Percentiles rank a stretch among this genome's conserved stretches.
These are phyloP conservation scores for Phytophthora citricola DNA, from an alignment of 352 stramenopile species.

Conservation along the genomic window DNA sequence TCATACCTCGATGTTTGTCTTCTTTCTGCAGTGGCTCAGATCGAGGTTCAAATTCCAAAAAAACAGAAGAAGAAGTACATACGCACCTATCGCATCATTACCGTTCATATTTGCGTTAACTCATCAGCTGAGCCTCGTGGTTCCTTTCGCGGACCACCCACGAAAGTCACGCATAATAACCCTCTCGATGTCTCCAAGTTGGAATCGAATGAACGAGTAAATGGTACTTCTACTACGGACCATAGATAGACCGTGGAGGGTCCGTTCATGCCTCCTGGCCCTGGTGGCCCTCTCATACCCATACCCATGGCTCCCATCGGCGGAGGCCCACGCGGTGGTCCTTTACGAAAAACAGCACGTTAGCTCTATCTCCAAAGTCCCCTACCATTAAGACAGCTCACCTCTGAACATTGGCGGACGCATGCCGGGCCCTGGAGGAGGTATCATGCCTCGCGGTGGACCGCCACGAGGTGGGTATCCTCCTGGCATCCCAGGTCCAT, in stretches of 20 bases:
- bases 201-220: constrained; percentile 1
- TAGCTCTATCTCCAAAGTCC: background rate
- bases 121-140: constrained; percentile 15
- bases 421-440: constrained; percentile 63
- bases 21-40: constrained; percentile 28
- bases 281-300: constrained; percentile 41
- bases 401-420: constrained; percentile 75
- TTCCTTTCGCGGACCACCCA: background rate
- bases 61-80: constrained; percentile 26
- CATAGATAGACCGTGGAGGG: constrained; percentile 77
- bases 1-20: constrained; percentile 17
- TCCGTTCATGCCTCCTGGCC: constrained; percentile 36
- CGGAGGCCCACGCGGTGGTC: constrained; percentile 57
- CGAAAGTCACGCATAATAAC: too few relatives aligned
- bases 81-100: constrained; percentile 35
- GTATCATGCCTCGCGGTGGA: constrained; percentile 79
- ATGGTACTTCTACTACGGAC: constrained; percentile 49
- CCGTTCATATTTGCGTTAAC: constrained; percentile 37
- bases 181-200: too few relatives aligned
- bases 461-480: constrained; percentile 74
- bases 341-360: constrained; percentile 22
- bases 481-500: constrained; percentile 47
- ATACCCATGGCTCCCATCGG: constrained; percentile 38
- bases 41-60: constrained; percentile 16
- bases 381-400: constrained; percentile 17